Evolutionary conservation across 2,329 filamentous ascomycete genomes (phyloP).

Genomic region (Lecanicillium sp.): DNA sequence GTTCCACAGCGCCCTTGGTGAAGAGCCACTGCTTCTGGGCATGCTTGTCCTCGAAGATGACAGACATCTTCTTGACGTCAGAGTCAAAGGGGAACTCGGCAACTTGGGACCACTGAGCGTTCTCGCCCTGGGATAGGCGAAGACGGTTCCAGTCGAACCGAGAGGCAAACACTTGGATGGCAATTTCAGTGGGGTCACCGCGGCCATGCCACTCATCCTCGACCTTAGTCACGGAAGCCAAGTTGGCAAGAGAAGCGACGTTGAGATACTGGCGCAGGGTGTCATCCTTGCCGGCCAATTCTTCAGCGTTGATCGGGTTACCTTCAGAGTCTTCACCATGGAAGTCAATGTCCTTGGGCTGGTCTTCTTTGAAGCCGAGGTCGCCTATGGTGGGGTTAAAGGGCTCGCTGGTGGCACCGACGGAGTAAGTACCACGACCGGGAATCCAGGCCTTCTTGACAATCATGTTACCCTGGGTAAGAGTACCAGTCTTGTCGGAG

Average conservation of each 20-base stretch:
- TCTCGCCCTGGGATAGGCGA: slow-evolving; percentile 39
- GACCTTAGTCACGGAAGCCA: slow-evolving; percentile 51
- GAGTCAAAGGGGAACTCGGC: slow-evolving; percentile 70
- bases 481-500: slow-evolving; percentile 49
- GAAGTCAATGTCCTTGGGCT: slow-evolving; percentile 27
- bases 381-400: slow-evolving; percentile 47
- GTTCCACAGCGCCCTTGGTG: slow-evolving; percentile 62
- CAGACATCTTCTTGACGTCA: slow-evolving; percentile 68
- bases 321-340: slow-evolving; percentile 17
- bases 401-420: slow-evolving; percentile 43
- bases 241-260: slow-evolving; percentile 56
- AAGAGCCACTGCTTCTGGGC: slow-evolving; percentile 39
- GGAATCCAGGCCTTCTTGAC: slow-evolving; percentile 45
- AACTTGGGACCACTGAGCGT: slow-evolving; percentile 45
- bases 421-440: slow-evolving; percentile 34
- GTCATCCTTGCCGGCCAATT: slow-evolving; percentile 34
- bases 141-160: slow-evolving; percentile 57
- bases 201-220: slow-evolving; percentile 51
- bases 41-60: slow-evolving; percentile 46
- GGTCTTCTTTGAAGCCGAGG: slow-evolving; percentile 28
- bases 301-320: slow-evolving; percentile 15
- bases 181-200: slow-evolving; percentile 60
- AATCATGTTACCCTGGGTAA: slow-evolving; percentile 46
- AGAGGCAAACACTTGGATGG: slow-evolving; percentile 65
- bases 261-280: slow-evolving; percentile 49